Evolutionary conservation across 768 basidiomycete genomes (phyloP).

Genomic region (Auricularia sp.): DNA sequence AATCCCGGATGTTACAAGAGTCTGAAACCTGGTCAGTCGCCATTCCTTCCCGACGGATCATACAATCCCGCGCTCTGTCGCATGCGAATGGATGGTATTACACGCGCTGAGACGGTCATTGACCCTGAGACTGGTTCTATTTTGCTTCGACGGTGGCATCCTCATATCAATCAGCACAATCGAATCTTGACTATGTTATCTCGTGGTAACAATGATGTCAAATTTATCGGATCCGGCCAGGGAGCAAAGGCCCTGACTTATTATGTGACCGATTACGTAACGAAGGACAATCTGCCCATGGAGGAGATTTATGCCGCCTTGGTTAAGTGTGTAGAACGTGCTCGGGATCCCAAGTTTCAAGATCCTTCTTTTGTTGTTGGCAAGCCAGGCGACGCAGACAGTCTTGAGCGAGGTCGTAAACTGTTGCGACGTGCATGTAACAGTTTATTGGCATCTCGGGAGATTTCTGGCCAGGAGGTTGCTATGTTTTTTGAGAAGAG

Average conservation of each 20-base stretch:
- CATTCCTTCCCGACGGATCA: too few species aligned
- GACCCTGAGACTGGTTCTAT: not conserved
- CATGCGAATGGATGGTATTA: not conserved
- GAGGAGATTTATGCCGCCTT: not conserved
- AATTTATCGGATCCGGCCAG: slow-evolving; percentile 1
- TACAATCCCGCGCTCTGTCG: not conserved
- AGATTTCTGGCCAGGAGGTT: not conserved
- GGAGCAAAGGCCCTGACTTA: slow-evolving; percentile 1
- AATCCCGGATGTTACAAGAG: not conserved
- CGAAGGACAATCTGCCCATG: not conserved
- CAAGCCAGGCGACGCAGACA: not conserved
- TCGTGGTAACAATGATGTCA: not conserved
- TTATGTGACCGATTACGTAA: slow-evolving; percentile 3
- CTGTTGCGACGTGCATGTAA: not conserved
- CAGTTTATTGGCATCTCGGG: not conserved
- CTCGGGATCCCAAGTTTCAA: not conserved
- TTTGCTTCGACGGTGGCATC: not conserved
- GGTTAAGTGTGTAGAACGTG: not conserved
- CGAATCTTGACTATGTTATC: not conserved
- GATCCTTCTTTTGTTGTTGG: not conserved
- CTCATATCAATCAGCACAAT: not conserved
- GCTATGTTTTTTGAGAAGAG: not conserved
- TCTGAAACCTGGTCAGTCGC: not conserved
- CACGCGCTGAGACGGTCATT: not conserved
- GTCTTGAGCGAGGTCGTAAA: not conserved